Percentiles rank a stretch among this genome's conserved stretches.
Conservation (phyloP, 108 stramenopile genomes). For the Parietichytrium sp. region DNA sequence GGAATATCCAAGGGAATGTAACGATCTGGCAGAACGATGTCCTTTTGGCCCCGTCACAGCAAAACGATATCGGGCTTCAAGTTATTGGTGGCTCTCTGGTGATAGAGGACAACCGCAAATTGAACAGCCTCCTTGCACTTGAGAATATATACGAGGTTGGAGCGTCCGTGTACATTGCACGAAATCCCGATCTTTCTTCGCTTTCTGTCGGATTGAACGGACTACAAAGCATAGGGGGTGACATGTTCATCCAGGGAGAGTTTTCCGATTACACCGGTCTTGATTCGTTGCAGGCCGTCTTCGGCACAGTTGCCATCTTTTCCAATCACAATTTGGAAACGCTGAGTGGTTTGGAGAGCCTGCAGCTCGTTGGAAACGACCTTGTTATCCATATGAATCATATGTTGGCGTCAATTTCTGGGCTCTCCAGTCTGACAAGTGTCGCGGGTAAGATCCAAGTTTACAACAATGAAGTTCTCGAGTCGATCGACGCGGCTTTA, state of each 20-base stretch:
- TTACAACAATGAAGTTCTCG: not conserved
- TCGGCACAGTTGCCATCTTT: not conserved
- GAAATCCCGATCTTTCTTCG: not conserved
- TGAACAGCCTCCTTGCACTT: not conserved
- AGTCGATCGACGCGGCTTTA: not conserved
- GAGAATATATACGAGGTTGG: not conserved
- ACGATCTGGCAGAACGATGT: not conserved
- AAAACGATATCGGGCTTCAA: not conserved
- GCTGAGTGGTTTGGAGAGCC: not conserved
- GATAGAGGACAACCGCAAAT: constrained; percentile 11
- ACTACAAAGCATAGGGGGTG: not conserved
- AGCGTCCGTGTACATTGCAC: not conserved
- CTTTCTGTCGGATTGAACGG: not conserved
- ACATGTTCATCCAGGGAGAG: constrained; percentile 4
- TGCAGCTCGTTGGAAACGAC: not conserved
- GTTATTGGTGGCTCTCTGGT: not conserved
- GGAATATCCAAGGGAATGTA: not conserved
- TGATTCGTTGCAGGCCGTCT: not conserved
- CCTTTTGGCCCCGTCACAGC: not conserved
- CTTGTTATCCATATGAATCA: not conserved
- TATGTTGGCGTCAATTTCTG: not conserved
- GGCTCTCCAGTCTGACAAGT: not conserved
- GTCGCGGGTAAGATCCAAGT: not conserved
- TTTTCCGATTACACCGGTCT: not conserved
- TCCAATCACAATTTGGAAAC: not conserved